These are phyloP conservation scores for Ceratonia siliqua DNA, from an alignment of 306 rosid species.

Conservation along the genomic window DNA sequence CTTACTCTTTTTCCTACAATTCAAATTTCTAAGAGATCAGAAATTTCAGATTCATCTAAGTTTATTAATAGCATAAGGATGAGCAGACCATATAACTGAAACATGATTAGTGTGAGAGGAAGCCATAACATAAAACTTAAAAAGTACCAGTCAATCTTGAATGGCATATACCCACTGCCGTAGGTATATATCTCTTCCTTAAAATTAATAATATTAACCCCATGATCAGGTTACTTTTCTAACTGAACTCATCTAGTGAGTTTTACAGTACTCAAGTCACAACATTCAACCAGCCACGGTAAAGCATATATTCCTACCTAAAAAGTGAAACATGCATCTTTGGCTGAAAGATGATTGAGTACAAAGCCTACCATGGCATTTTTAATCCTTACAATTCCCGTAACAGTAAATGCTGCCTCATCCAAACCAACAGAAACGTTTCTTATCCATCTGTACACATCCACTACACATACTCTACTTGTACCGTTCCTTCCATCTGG, in stretches of 20 bases:
- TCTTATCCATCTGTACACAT: not conserved
- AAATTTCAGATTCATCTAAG: constrained; percentile 8
- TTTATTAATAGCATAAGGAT: not conserved
- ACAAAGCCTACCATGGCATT: not conserved
- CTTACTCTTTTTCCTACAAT: constrained; percentile 40
- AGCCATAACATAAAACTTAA: not conserved
- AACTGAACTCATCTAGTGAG: not conserved
- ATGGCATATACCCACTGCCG: not conserved
- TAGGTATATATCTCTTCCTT: not conserved
- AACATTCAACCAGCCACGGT: not conserved
- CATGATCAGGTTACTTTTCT: not conserved
- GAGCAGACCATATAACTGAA: not conserved
- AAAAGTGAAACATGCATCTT: not conserved
- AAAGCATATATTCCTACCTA: not conserved
- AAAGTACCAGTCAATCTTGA: not conserved
- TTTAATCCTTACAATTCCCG: not conserved
- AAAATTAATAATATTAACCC: not conserved
- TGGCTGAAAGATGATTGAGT: not conserved
- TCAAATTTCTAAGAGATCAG: constrained; percentile 31
- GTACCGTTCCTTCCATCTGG: not conserved
- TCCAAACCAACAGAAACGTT: not conserved
- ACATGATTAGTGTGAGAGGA: not conserved
- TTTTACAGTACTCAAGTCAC: not conserved
- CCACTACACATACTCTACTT: not conserved
- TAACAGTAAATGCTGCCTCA: not conserved